A percentile compares a stretch with the other conserved stretches of the same genome.
These are phyloP conservation scores for Penicillium bovifimosum DNA, from an alignment of 495 filamentous ascomycete genomes.

Conservation along the genomic window DNA sequence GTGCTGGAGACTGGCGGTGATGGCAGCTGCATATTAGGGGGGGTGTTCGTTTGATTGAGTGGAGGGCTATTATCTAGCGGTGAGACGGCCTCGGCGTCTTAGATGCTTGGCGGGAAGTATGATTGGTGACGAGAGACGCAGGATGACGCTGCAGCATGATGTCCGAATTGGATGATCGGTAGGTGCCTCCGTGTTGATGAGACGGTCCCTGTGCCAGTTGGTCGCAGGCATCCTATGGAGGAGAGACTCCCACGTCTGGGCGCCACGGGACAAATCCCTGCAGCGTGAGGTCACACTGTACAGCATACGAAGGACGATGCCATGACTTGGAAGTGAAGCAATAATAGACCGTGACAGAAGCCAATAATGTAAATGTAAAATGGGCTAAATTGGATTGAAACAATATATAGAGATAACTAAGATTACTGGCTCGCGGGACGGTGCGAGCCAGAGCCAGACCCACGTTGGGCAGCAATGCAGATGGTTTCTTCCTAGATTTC, in stretches of 20 bases:
- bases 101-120: slow-evolving; percentile 17
- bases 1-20: slow-evolving; percentile 27
- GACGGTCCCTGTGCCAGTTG: background rate
- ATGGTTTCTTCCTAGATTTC: background rate
- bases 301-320: background rate
- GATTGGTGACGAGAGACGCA: slow-evolving; percentile 16
- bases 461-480: slow-evolving; percentile 46
- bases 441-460: slow-evolving; percentile 18
- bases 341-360: background rate
- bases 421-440: slow-evolving; percentile 16
- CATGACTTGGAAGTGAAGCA: background rate
- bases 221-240: slow-evolving; percentile 9
- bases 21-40: slow-evolving; percentile 20
- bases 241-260: slow-evolving; percentile 19
- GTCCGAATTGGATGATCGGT: slow-evolving; percentile 24
- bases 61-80: slow-evolving; percentile 22
- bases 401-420: background rate
- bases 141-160: slow-evolving; percentile 29
- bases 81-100: slow-evolving; percentile 25
- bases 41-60: slow-evolving; percentile 15
- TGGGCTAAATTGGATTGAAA: background rate
- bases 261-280: slow-evolving; percentile 6
- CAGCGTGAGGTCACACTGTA: background rate
- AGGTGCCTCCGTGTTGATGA: slow-evolving; percentile 13
- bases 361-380: background rate